Percentiles rank a stretch among this genome's conserved stretches.
phyloP scores from a whole-genome alignment of 164 flowering plant species.

The Kalanchoe fedtschenkoi region DNA sequence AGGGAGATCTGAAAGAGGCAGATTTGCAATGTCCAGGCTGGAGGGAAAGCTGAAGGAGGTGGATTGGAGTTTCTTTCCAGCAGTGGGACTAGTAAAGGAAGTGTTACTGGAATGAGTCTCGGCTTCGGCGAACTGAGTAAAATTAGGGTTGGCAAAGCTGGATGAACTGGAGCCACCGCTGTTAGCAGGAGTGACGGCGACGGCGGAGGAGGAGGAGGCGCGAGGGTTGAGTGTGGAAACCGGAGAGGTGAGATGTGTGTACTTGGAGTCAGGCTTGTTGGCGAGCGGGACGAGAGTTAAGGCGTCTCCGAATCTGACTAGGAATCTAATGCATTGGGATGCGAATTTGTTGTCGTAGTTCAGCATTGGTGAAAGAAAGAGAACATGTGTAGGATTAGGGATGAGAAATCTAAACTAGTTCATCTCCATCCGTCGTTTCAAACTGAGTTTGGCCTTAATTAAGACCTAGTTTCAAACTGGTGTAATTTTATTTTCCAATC shows the following conservation, averaged over 20 bases:
- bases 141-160: not conserved
- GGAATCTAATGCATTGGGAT: too few species aligned
- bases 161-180: not conserved
- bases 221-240: not conserved
- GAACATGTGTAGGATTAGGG: too few species aligned
- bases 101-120: not conserved
- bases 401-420: too few species aligned
- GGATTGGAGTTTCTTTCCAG: not conserved
- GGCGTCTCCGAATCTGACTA: not conserved
- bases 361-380: too few species aligned
- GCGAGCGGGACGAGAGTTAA: not conserved
- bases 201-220: not conserved
- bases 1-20: not conserved
- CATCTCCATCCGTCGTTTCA: too few species aligned
- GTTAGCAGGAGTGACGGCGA: not conserved
- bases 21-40: not conserved
- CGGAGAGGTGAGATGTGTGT: not conserved
- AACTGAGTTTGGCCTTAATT: too few species aligned
- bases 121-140: too few species aligned
- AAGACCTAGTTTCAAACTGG: too few species aligned
- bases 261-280: not conserved
- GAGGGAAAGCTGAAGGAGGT: not conserved
- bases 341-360: too few species aligned
- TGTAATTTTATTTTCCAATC: too few species aligned
- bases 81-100: not conserved